These are phyloP conservation scores for Eleusine coracana DNA, from an alignment of 176 grass and related monocot species.

Conservation along the genomic window DNA sequence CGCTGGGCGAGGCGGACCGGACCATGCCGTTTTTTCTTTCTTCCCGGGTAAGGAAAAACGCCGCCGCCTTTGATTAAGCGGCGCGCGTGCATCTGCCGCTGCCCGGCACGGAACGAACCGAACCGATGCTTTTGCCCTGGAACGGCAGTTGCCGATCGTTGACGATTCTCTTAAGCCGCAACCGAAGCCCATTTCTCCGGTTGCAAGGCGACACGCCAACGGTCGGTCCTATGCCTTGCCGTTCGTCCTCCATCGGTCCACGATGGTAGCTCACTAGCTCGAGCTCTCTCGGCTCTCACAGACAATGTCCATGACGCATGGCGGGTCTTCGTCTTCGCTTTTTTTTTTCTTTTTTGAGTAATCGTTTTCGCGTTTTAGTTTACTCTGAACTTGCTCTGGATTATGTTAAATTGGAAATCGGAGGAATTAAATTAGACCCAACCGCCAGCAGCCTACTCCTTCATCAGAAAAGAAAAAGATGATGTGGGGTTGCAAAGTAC, in stretches of 20 bases:
- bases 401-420: no score
- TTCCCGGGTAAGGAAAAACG: neutral
- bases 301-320: neutral
- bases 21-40: neutral
- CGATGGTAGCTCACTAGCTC: neutral
- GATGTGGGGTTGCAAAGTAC: no score
- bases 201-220: slow-evolving; percentile 1
- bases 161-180: neutral
- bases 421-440: no score
- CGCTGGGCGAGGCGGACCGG: no score
- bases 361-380: neutral
- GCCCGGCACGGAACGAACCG: neutral
- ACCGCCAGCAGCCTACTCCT: no score
- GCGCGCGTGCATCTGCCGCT: neutral
- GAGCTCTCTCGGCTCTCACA: neutral
- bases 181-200: neutral
- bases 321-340: neutral
- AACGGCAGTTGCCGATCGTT: neutral
- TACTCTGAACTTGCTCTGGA: neutral
- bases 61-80: neutral
- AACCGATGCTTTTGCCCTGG: neutral
- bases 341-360: neutral
- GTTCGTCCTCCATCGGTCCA: neutral
- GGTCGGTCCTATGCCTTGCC: neutral
- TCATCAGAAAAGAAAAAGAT: no score